Conservation (phyloP, 129 eudicot genomes). For the Chrysanthemum makinoi region DNA sequence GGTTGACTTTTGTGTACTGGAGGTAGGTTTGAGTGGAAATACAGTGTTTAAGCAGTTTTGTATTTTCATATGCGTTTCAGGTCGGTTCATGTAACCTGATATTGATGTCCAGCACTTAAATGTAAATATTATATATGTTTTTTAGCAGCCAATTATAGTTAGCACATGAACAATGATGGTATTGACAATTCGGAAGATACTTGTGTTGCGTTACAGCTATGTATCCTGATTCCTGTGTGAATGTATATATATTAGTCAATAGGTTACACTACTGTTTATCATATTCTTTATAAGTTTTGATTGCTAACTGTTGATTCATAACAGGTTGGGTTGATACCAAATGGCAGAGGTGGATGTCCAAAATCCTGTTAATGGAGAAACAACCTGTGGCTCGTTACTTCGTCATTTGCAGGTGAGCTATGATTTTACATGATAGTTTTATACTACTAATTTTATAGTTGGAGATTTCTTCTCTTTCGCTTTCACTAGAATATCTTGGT, state of each 20-base stretch:
- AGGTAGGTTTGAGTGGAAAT: background rate
- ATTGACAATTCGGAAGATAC: too few species aligned
- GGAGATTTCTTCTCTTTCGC: background rate
- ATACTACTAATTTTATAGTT: background rate
- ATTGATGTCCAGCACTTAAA: too few species aligned
- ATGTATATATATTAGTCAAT: background rate
- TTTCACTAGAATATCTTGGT: too few species aligned
- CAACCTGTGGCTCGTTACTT: conserved; percentile 68
- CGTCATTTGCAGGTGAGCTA: conserved; percentile 74
- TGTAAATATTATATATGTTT: background rate
- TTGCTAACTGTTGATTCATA: conserved; percentile 20
- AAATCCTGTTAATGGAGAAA: conserved; percentile 55
- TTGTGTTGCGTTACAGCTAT: too few species aligned
- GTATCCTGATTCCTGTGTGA: too few species aligned
- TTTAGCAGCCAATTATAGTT: background rate
- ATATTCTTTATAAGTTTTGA: conserved; percentile 9
- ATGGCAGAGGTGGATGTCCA: conserved; percentile 75
- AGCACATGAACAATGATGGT: too few species aligned
- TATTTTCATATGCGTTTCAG: too few species aligned
- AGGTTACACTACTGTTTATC: background rate
- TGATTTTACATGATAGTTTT: background rate
- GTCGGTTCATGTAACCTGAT: background rate
- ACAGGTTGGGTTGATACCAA: conserved; percentile 30
- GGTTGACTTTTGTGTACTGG: background rate
- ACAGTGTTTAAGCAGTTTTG: background rate